Percentiles rank a stretch among this genome's conserved stretches.
Evolutionary conservation across 148 eudicot genomes (phyloP).

Genomic region (Rhododendron vialii): DNA sequence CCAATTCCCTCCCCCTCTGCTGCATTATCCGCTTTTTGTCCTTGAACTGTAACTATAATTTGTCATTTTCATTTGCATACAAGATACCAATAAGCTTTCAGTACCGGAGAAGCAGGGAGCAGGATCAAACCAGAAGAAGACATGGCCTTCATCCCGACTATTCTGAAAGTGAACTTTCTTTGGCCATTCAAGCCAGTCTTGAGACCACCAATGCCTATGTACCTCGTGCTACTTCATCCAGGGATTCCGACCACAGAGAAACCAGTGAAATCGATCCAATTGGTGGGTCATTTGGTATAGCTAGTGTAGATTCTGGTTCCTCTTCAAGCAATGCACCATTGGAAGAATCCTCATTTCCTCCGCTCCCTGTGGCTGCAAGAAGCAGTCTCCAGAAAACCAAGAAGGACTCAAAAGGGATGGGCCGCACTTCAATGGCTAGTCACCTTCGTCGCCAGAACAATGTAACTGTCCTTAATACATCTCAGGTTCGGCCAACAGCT

Average conservation of each 20-base stretch:
- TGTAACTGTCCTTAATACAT: conserved; percentile 26
- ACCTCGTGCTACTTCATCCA: conserved; percentile 33
- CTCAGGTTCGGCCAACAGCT: conserved; percentile 38
- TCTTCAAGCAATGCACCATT: conserved; percentile 46
- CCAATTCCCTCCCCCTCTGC: background rate
- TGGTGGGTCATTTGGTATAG: conserved; percentile 47
- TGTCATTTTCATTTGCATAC: background rate
- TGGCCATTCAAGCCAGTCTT: conserved; percentile 65
- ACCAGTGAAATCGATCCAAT: conserved; percentile 34
- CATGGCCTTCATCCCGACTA: conserved; percentile 48
- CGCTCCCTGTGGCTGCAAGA: conserved; percentile 43
- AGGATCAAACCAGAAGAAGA: conserved; percentile 64
- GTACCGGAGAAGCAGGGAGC: conserved; percentile 58
- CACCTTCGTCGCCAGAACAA: conserved; percentile 47
- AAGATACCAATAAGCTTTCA: conserved; percentile 81
- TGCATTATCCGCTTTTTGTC: background rate
- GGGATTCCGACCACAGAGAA: conserved; percentile 22
- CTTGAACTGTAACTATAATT: background rate
- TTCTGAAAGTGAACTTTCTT: conserved; percentile 45
- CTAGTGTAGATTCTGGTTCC: conserved; percentile 42
- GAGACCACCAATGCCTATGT: conserved; percentile 33
- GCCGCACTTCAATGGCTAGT: conserved; percentile 66
- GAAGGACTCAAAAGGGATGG: conserved; percentile 26
- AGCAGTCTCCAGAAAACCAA: conserved; percentile 43
- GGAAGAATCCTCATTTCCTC: conserved; percentile 67